Evolutionary conservation across 108 stramenopile species (phyloP), one percentile per base, ranked within the genome.

Genomic region (Craspedostauros australis): DNA sequence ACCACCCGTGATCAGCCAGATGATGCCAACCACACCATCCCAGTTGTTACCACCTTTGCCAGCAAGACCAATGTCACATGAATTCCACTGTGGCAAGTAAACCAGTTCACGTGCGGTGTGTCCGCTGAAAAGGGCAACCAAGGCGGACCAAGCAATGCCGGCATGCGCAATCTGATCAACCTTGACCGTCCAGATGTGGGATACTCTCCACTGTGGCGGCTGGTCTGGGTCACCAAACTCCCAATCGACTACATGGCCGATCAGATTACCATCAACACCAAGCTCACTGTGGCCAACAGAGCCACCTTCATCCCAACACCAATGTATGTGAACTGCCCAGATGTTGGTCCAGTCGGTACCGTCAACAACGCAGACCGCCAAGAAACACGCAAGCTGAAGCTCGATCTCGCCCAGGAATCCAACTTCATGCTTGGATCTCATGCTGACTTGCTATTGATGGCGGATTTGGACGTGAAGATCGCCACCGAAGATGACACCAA

Each of bases 61-160:
- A 47, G 19, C 12, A 16, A 14, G 3, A 28, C n/a, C 12, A 5
- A 15, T 44, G 53, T 63, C 6, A 8, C 24, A 1, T 14, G 40
- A 44, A 63, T 54, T 56, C 63, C 63, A 4, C 7, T 64, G 15
- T 64, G 54, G 54, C 54, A 56, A 42, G 46, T 64, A 12, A 64
- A 64, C 31, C 45, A 48, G 27, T 64, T 45, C n/a, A 33, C 24
- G 9, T 22, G 30, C 27, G 54, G 47, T 39, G 63, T 64, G 18
- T 21, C 5, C 0, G n/a, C n/a, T 19, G 22, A 3, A 0, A 15
- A 50, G 4, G 63, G 54, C 0, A 30, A 38, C 2, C 27, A 29
- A 19, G 63, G 63, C 9, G 63, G 63, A 19, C 63, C 63, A 8
- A 48, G 26, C 26, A 32, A 43, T 21, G 46, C 18, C 9, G 63